Evolutionary conservation across 169 alveolate species (phyloP).

Genomic region (Besnoitia besnoiti): DNA sequence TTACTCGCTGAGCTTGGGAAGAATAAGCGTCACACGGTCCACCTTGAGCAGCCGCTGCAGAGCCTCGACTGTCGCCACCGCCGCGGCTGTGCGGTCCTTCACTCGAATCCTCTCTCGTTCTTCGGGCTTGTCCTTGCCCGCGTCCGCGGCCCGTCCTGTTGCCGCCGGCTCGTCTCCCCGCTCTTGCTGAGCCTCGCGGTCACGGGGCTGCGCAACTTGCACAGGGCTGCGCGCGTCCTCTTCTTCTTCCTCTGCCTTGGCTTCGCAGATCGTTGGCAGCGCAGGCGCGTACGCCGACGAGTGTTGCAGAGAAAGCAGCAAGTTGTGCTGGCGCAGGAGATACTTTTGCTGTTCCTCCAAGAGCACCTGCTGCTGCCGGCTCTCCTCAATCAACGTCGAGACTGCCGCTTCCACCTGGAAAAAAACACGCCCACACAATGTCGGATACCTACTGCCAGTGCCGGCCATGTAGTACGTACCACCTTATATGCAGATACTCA

Average conservation of each 20-base stretch:
- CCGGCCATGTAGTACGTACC: not conserved
- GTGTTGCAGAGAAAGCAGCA: conserved; percentile 2
- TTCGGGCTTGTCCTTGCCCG: not conserved
- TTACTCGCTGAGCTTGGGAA: conserved; percentile 33
- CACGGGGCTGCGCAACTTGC: no score
- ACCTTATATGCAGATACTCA: no score
- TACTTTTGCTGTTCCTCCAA: conserved; percentile 3
- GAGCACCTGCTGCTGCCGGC: conserved; percentile 29
- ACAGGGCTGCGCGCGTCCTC: not conserved
- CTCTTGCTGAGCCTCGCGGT: no score
- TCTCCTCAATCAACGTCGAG: not conserved
- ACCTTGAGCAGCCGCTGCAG: conserved; percentile 36
- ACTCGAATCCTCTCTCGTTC: not conserved
- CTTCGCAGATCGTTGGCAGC: not conserved
- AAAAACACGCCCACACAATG: not conserved
- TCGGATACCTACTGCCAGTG: not conserved
- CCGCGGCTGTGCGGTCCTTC: not conserved
- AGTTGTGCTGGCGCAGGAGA: conserved; percentile 18
- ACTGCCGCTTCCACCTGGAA: conserved; percentile 22
- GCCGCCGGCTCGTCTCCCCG: no score
- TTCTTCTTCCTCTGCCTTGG: not conserved
- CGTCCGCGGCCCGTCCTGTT: no score
- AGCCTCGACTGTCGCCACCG: conserved; percentile 22
- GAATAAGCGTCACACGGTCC: conserved; percentile 9
- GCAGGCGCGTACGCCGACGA: not conserved